Percentiles rank a stretch among this genome's conserved stretches.
phyloP scores from a whole-genome alignment of 495 filamentous ascomycete genomes.

The Daldinia childiae region DNA sequence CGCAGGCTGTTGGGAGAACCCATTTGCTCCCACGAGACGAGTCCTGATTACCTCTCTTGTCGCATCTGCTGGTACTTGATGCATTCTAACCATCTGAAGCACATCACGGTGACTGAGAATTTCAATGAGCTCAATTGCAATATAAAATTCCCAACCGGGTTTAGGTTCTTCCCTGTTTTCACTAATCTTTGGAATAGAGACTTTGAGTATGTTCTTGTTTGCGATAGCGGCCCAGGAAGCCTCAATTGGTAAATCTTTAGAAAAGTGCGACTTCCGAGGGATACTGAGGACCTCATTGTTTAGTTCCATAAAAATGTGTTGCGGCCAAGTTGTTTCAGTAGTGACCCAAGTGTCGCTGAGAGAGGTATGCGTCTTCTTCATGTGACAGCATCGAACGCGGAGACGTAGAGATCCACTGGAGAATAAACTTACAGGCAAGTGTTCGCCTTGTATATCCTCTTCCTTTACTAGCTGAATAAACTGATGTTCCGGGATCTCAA shows the following conservation, averaged over 20 bases:
- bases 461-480: slow-evolving; percentile 34
- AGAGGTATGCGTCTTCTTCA: not conserved
- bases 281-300: slow-evolving; percentile 68
- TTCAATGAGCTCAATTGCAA: slow-evolving; percentile 72
- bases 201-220: slow-evolving; percentile 67
- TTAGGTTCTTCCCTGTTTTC: slow-evolving; percentile 31
- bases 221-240: slow-evolving; percentile 64
- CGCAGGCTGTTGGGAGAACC: not conserved
- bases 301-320: slow-evolving; percentile 72
- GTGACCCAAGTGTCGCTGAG: slow-evolving; percentile 66
- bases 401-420: slow-evolving; percentile 53
- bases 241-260: slow-evolving; percentile 79
- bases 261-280: slow-evolving; percentile 71
- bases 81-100: slow-evolving; percentile 50
- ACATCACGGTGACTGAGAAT: slow-evolving; percentile 62
- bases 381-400: slow-evolving; percentile 51
- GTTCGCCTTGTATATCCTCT: slow-evolving; percentile 15
- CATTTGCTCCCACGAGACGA: slow-evolving; percentile 49
- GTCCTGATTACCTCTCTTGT: slow-evolving; percentile 61
- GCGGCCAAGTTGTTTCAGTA: slow-evolving; percentile 75
- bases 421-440: slow-evolving; percentile 46
- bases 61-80: slow-evolving; percentile 47
- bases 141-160: slow-evolving; percentile 46
- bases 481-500: slow-evolving; percentile 37
- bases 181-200: slow-evolving; percentile 58